Evolutionary conservation across 2,329 filamentous ascomycete genomes (phyloP).

Genomic region (Ophiognomonia clavigignenti-juglandacearum): DNA sequence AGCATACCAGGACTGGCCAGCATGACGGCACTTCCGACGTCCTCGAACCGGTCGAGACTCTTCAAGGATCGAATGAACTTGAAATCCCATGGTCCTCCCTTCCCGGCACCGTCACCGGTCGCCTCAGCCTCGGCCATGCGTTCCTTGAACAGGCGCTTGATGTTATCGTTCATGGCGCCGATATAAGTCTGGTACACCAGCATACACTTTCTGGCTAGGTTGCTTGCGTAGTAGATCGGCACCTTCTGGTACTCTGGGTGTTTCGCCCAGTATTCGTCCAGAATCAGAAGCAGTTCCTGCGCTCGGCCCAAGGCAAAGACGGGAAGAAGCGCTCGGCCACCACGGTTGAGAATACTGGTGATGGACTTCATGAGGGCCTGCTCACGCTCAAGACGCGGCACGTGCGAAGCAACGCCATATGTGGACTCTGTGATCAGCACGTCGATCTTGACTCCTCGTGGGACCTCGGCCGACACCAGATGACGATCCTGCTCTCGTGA

Average conservation of each 20-base stretch:
- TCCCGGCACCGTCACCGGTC: conserved; percentile 66
- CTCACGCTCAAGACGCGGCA: conserved; percentile 85
- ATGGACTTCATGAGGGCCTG: conserved; percentile 94
- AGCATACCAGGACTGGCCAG: conserved; percentile 97
- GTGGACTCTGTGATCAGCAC: conserved; percentile 97
- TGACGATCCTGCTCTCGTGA: conserved; percentile 93
- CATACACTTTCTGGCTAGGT: conserved; percentile 95
- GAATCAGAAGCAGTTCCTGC: conserved; percentile 87
- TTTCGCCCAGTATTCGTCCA: conserved; percentile 95
- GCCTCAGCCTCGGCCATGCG: conserved; percentile 87
- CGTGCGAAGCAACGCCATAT: conserved; percentile 91
- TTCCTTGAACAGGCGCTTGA: conserved; percentile 90
- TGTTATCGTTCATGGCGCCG: conserved; percentile 98
- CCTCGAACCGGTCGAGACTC: conserved; percentile 91
- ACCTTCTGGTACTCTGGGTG: conserved; percentile 84
- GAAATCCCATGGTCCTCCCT: conserved; percentile 94
- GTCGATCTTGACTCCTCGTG: conserved; percentile 84
- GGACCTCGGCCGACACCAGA: conserved; percentile 88
- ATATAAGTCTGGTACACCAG: conserved; percentile 98
- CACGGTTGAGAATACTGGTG: conserved; percentile 83
- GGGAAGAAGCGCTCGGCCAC: conserved; percentile 87
- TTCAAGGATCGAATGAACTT: conserved; percentile 89
- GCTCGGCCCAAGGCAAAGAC: conserved; percentile 93
- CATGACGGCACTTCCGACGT: conserved; percentile 94
- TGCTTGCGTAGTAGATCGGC: conserved; percentile 96